Evolutionary conservation across 768 basidiomycete species (phyloP).

Genomic region (Roridomyces roridus): DNA sequence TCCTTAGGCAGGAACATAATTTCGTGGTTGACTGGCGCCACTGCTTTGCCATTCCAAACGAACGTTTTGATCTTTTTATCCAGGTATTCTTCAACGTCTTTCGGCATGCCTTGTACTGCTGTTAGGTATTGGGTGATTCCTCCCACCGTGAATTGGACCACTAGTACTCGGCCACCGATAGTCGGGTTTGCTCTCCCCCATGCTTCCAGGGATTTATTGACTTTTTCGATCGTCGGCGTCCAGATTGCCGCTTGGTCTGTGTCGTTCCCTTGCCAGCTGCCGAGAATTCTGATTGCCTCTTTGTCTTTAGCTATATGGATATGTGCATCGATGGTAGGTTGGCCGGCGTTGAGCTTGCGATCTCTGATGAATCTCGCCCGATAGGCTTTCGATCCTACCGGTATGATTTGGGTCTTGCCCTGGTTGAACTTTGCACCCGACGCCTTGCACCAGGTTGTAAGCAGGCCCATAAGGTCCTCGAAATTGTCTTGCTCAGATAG

Average conservation of each 20-base stretch:
- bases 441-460: constrained; percentile 43
- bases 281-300: constrained; percentile 15
- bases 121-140: constrained; percentile 38
- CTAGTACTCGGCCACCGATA: constrained; percentile 18
- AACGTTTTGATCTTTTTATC: constrained; percentile 25
- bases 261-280: constrained; percentile 31
- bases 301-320: constrained; percentile 22
- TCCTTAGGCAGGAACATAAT: constrained; percentile 19
- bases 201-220: not conserved
- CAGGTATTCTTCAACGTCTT: constrained; percentile 12
- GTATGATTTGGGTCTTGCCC: constrained; percentile 36
- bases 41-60: constrained; percentile 19
- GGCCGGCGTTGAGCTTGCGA: not conserved
- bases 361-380: not conserved
- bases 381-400: not conserved
- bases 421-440: constrained; percentile 41
- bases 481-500: constrained; percentile 37
- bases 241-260: constrained; percentile 18
- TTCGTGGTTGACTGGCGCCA: not conserved
- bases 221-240: constrained; percentile 26
- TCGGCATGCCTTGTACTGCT: constrained; percentile 37
- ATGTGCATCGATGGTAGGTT: not conserved
- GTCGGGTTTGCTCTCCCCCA: constrained; percentile 27
- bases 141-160: constrained; percentile 26
- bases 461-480: constrained; percentile 29